Base-by-base conservation (phyloP, 768 basidiomycete genomes). In the Serendipita sp. region DNA sequence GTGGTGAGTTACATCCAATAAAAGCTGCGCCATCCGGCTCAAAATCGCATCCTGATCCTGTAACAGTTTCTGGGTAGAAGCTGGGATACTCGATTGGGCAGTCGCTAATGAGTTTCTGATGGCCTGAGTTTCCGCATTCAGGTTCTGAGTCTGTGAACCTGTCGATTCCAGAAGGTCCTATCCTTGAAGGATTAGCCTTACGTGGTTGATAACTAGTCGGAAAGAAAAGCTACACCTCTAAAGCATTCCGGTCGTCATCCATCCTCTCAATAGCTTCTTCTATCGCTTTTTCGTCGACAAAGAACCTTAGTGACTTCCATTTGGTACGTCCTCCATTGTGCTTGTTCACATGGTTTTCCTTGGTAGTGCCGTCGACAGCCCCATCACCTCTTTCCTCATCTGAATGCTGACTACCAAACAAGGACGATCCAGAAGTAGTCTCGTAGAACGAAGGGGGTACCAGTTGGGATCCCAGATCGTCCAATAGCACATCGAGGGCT, bases 301-400 rank as follows among this genome's bases (percentile, higher is more conserved):
- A 91, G 70, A 91, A 88, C 37, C 90, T 80, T 37, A 91, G 70
- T 0, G 86, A 87, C 77, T 89, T 91, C 89, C 89, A 91, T 36
- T 75, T 77, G 44, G 75, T 77, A 64, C 83, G 85, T 83, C 37
- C 53, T 53, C 34, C 55, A 23, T 10, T 36, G 29, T n/a, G 48
- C 66, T 2, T 53, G 31, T 34, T 34, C 18, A 37, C 52, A 23
- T 52, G 29, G 3, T 2, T 46, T 27, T 36, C 37, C 43, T 53
- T 46, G 48, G 62, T 31, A 15, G 11, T 23, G 46, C 63, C 46
- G 2, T 34, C 44, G 36, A 50, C 62, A 40, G 43, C 55, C 29
- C 29, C 34, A 3, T 29, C 31, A 8, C 13, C 80, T 72, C 16
- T 73, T 68, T 3, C 70, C 67, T 63, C 45, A 66, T 60, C 71